Evolutionary conservation across 768 basidiomycete genomes (phyloP).

Genomic region (Hericium erinaceus): DNA sequence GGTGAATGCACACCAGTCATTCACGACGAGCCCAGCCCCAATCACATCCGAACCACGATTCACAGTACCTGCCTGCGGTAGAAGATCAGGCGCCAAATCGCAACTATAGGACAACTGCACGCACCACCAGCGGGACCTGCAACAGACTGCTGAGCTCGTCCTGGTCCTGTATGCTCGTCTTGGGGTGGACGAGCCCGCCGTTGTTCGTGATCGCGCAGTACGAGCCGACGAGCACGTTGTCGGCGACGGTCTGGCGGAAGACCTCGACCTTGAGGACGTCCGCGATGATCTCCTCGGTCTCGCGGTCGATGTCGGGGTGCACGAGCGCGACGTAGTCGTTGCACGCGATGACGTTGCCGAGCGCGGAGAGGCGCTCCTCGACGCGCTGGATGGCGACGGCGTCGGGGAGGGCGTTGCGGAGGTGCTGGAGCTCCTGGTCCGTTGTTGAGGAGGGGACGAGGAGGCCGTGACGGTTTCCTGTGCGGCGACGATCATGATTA

Average conservation of each 20-base stretch:
- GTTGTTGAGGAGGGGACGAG: slow-evolving; percentile 94
- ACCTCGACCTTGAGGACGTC: slow-evolving; percentile 99
- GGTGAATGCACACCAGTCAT: slow-evolving; percentile 99
- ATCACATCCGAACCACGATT: slow-evolving; percentile 98
- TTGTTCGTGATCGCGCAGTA: slow-evolving; percentile 96
- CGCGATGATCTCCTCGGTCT: slow-evolving; percentile 99
- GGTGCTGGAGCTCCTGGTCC: slow-evolving; percentile 96
- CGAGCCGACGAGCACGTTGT: slow-evolving; percentile 93
- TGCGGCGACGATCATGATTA: background rate
- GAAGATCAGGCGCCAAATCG: slow-evolving; percentile 2
- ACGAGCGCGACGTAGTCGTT: slow-evolving; percentile 99
- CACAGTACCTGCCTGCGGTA: slow-evolving; percentile 82
- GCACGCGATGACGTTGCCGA: slow-evolving; percentile 97
- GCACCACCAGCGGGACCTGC: slow-evolving; percentile 89
- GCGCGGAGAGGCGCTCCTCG: slow-evolving; percentile 92
- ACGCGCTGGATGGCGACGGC: slow-evolving; percentile 90
- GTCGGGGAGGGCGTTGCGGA: slow-evolving; percentile 92
- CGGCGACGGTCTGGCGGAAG: slow-evolving; percentile 94
- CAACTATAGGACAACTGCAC: slow-evolving; percentile 23
- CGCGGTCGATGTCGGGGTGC: slow-evolving; percentile 95
- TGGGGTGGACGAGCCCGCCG: slow-evolving; percentile 95
- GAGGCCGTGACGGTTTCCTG: slow-evolving; percentile 90
- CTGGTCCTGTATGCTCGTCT: slow-evolving; percentile 94
- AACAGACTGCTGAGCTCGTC: slow-evolving; percentile 92
- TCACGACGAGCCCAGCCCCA: slow-evolving; percentile 95